Percentiles rank a stretch among this genome's conserved stretches.
Evolutionary conservation across 306 rosid genomes (phyloP).

Genomic region (Notholithocarpus densiflorus): DNA sequence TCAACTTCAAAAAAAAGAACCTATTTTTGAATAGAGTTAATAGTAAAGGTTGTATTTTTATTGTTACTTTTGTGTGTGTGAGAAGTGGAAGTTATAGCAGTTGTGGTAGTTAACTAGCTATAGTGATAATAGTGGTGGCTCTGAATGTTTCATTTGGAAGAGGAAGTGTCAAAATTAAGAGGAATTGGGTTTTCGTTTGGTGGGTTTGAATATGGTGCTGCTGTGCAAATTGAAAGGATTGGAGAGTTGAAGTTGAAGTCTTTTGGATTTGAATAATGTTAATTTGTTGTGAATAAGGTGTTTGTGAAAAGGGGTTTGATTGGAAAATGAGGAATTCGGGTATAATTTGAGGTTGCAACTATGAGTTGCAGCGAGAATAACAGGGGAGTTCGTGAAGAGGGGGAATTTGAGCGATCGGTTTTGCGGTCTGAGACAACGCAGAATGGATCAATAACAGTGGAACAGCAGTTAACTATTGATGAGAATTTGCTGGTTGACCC

Average conservation of each 20-base stretch:
- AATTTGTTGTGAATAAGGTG: slow-evolving; percentile 11
- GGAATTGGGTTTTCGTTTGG: slow-evolving; percentile 29
- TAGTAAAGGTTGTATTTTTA: background rate
- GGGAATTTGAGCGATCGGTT: slow-evolving; percentile 35
- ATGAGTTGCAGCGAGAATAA: slow-evolving; percentile 66
- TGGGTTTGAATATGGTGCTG: slow-evolving; percentile 10
- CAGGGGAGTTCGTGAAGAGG: slow-evolving; percentile 39
- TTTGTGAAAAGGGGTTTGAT: slow-evolving; percentile 5
- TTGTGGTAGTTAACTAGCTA: background rate
- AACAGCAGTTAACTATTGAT: slow-evolving; percentile 57
- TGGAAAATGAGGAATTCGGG: slow-evolving; percentile 55
- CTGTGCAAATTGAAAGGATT: slow-evolving; percentile 25
- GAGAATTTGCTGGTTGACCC: slow-evolving; percentile 90
- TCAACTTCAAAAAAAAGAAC: slow-evolving; percentile 2
- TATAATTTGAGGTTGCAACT: slow-evolving; percentile 60
- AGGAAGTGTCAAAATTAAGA: slow-evolving; percentile 7
- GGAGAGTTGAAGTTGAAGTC: slow-evolving; percentile 24
- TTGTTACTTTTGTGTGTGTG: slow-evolving; percentile 10
- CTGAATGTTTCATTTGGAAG: slow-evolving; percentile 40
- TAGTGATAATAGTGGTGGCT: background rate
- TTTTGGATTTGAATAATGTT: slow-evolving; percentile 24
- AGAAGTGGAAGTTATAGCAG: background rate
- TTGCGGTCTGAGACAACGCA: slow-evolving; percentile 29
- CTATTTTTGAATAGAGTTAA: slow-evolving; percentile 7
- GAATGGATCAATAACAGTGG: slow-evolving; percentile 51